Conservation (phyloP, 1,139 yeast species). For the Taphrina flavorubra region DNA sequence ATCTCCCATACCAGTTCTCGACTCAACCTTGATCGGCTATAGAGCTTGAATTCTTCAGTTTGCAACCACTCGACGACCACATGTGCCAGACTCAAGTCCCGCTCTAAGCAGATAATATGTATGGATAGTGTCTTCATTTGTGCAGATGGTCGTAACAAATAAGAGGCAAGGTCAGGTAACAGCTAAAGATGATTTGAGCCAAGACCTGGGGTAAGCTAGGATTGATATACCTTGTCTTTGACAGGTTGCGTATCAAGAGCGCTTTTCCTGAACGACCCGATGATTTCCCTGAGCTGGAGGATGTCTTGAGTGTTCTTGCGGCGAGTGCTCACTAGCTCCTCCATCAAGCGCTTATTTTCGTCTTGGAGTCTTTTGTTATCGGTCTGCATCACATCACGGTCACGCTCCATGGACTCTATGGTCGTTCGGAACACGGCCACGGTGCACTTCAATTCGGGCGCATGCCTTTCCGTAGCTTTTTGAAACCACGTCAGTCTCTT, state of each 20-base stretch:
- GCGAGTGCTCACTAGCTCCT: neutral
- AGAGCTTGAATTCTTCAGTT: conserved; percentile 3
- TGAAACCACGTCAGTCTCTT: neutral
- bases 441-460: neutral
- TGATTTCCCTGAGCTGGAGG: neutral
- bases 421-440: neutral
- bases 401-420: neutral
- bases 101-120: neutral
- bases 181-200: neutral
- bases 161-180: neutral
- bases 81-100: neutral
- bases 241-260: neutral
- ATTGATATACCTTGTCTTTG: neutral
- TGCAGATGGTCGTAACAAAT: neutral
- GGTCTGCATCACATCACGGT: neutral
- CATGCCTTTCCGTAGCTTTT: conserved; percentile 8
- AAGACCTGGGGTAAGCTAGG: neutral
- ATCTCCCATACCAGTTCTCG: conserved; percentile 1
- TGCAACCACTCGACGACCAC: conserved; percentile 9
- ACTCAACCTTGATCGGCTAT: conserved; percentile 1
- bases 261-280: neutral
- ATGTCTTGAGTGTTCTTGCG: neutral
- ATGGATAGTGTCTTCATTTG: neutral
- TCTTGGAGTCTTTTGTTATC: neutral
- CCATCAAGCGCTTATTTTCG: neutral